These are phyloP conservation scores for Vigna trinervia DNA, from an alignment of 306 rosid species.

Conservation along the genomic window DNA sequence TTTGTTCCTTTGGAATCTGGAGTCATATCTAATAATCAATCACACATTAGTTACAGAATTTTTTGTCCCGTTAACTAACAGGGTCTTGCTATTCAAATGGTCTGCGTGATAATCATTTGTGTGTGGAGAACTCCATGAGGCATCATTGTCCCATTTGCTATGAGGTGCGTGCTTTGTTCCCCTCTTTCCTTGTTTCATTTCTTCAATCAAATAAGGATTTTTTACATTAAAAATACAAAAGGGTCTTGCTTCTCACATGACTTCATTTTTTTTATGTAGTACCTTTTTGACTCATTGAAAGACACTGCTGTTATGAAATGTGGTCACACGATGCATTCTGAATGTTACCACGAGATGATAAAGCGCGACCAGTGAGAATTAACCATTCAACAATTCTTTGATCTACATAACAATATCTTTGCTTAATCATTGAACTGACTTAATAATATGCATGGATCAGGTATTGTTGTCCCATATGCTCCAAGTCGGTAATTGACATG, in stretches of 20 bases:
- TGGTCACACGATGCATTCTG: constrained; percentile 94
- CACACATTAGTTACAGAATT: background rate
- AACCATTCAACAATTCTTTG: constrained; percentile 1
- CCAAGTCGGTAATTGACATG: constrained; percentile 85
- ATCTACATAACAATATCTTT: background rate
- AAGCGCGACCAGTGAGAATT: constrained; percentile 73
- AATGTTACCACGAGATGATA: constrained; percentile 83
- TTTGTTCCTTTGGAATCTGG: constrained; percentile 7
- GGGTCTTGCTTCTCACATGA: constrained; percentile 20
- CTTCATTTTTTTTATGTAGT: constrained; percentile 58
- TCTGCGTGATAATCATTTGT: constrained; percentile 83
- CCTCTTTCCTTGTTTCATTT: background rate
- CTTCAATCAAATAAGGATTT: constrained; percentile 32
- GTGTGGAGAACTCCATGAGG: constrained; percentile 96
- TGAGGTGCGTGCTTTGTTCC: constrained; percentile 66
- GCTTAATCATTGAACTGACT: constrained; percentile 30
- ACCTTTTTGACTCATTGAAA: constrained; percentile 85
- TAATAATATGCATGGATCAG: constrained; percentile 49
- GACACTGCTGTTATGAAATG: constrained; percentile 89
- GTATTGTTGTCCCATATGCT: constrained; percentile 94
- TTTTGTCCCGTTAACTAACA: constrained; percentile 43
- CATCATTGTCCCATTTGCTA: constrained; percentile 98
- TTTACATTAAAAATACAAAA: constrained; percentile 9
- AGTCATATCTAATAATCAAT: background rate
- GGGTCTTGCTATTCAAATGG: constrained; percentile 82